A percentile compares a stretch with the other conserved stretches of the same genome.
Evolutionary conservation across 192 early-diverging fungal genomes (phyloP).

Genomic region (Pilobolus umbonatus): DNA sequence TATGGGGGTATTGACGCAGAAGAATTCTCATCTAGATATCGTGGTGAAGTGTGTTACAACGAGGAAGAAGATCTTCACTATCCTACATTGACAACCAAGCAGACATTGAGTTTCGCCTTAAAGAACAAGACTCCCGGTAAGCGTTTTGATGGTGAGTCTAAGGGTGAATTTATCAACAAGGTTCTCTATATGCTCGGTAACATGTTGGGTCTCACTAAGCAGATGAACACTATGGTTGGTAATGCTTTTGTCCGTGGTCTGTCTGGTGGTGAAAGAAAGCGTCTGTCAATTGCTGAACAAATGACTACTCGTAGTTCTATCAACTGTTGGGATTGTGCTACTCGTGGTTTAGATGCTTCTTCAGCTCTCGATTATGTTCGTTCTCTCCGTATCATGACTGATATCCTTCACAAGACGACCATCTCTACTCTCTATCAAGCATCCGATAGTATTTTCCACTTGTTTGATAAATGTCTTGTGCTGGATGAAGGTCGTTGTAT

Average conservation of each 20-base stretch:
- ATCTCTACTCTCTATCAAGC: constrained; percentile 70
- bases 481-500: constrained; percentile 63
- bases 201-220: constrained; percentile 54
- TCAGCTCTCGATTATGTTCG: constrained; percentile 74
- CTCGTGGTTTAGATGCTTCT: constrained; percentile 76
- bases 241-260: constrained; percentile 70
- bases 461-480: constrained; percentile 63
- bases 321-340: constrained; percentile 69
- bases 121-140: constrained; percentile 62
- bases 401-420: constrained; percentile 58
- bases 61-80: constrained; percentile 59
- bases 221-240: constrained; percentile 60
- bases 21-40: constrained; percentile 56
- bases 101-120: constrained; percentile 72
- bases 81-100: constrained; percentile 71
- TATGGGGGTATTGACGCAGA: constrained; percentile 65
- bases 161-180: constrained; percentile 27
- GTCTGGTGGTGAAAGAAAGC: constrained; percentile 72
- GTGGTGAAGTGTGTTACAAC: constrained; percentile 74
- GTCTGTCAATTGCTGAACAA: constrained; percentile 74
- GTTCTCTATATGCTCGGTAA: constrained; percentile 49
- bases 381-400: constrained; percentile 66
- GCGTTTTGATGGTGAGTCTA: constrained; percentile 36
- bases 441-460: constrained; percentile 59
- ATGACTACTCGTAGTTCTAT: constrained; percentile 56